phyloP scores from a whole-genome alignment of 495 filamentous ascomycete genomes.

The Neurospora tetrasperma region DNA sequence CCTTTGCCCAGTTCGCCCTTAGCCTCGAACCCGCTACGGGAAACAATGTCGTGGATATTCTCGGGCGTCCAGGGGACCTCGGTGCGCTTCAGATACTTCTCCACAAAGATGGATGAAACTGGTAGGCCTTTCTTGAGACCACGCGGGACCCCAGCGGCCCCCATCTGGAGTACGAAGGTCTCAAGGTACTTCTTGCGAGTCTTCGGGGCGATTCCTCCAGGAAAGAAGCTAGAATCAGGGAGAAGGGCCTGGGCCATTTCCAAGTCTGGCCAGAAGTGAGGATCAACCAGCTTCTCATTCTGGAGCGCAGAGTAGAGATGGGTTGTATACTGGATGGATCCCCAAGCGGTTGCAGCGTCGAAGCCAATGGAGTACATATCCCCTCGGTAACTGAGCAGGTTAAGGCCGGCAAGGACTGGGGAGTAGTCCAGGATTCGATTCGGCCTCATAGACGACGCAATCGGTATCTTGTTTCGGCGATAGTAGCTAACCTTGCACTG shows the following conservation, averaged over 20 bases:
- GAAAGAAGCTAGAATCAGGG: constrained; percentile 19
- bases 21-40: constrained; percentile 13
- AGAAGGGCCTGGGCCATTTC: constrained; percentile 17
- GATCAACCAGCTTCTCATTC: constrained; percentile 16
- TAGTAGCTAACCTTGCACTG: background rate
- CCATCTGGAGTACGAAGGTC: constrained; percentile 28
- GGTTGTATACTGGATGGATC: constrained; percentile 22
- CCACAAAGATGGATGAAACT: constrained; percentile 22
- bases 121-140: constrained; percentile 15
- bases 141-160: constrained; percentile 21
- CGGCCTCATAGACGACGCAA: background rate
- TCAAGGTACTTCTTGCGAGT: constrained; percentile 20
- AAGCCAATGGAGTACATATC: constrained; percentile 18
- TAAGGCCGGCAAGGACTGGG: constrained; percentile 23
- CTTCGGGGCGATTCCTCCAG: constrained; percentile 17
- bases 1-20: background rate
- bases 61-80: constrained; percentile 21
- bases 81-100: constrained; percentile 15
- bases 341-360: constrained; percentile 24
- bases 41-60: constrained; percentile 17
- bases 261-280: constrained; percentile 27
- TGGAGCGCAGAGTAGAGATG: constrained; percentile 31
- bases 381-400: constrained; percentile 20
- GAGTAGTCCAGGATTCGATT: constrained; percentile 24
- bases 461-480: background rate